These are phyloP conservation scores for Galerina sulciceps DNA, from an alignment of 768 basidiomycete genomes.

Conservation along the genomic window DNA sequence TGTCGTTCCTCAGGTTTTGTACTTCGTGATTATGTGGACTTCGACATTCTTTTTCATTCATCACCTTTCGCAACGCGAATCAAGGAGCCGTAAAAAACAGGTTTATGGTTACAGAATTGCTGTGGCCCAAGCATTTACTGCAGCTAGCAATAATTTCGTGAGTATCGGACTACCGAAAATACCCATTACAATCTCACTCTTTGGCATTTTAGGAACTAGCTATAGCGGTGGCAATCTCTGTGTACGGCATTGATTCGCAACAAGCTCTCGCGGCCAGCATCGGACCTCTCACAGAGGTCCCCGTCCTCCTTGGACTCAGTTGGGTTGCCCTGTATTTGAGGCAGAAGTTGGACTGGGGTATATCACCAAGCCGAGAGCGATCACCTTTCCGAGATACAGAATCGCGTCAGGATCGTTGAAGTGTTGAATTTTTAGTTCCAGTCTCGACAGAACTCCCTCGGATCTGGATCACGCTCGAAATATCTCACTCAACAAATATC, in stretches of 20 bases:
- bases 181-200: background rate
- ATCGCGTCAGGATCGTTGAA: too few relatives aligned
- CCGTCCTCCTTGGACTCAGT: constrained; percentile 70
- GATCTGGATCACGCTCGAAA: too few relatives aligned
- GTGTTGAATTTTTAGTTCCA: too few relatives aligned
- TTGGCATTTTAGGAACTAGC: constrained; percentile 62
- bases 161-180: constrained; percentile 18
- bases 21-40: constrained; percentile 81
- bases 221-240: constrained; percentile 80
- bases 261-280: constrained; percentile 85
- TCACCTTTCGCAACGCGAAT: constrained; percentile 42
- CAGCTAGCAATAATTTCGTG: constrained; percentile 80
- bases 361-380: too few relatives aligned
- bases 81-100: background rate
- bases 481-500: too few relatives aligned
- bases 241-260: constrained; percentile 77
- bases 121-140: constrained; percentile 80
- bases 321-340: constrained; percentile 61
- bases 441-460: too few relatives aligned
- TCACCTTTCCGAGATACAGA: too few relatives aligned
- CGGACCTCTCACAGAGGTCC: constrained; percentile 80
- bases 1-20: constrained; percentile 79
- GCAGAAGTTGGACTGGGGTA: constrained; percentile 30
- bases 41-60: constrained; percentile 61
- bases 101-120: constrained; percentile 68